Evolutionary conservation across 805 yeast genomes (phyloP).

Genomic region (Candida adriatica): DNA sequence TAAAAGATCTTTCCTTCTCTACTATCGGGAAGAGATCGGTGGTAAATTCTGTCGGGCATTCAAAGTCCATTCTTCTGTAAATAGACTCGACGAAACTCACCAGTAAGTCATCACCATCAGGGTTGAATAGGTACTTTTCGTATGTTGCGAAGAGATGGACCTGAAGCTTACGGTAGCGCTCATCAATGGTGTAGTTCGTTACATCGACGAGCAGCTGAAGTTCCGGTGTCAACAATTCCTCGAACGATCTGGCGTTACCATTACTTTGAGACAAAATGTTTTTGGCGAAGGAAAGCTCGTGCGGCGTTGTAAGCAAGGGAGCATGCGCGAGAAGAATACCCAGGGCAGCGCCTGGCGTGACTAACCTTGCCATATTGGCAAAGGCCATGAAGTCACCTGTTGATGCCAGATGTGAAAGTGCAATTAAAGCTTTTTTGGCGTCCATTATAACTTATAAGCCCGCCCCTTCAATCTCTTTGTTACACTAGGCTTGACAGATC

Average conservation of each 20-base stretch:
- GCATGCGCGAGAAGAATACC: constrained; percentile 8
- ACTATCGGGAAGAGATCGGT: constrained; percentile 19
- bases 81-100: constrained; percentile 10
- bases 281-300: constrained; percentile 5
- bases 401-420: constrained; percentile 5
- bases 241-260: neutral
- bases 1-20: constrained; percentile 2
- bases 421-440: constrained; percentile 2
- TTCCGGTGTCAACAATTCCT: constrained; percentile 1
- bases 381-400: constrained; percentile 1
- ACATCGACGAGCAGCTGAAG: constrained; percentile 6
- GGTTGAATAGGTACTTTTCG: constrained; percentile 2
- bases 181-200: constrained; percentile 2
- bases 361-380: constrained; percentile 1
- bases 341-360: constrained; percentile 1
- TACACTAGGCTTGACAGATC: too few species aligned
- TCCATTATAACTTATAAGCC: too few species aligned
- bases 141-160: constrained; percentile 1
- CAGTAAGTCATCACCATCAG: neutral
- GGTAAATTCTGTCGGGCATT: constrained; percentile 7
- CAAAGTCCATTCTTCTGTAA: constrained; percentile 3
- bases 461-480: too few species aligned
- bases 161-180: constrained; percentile 2
- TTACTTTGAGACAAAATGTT: neutral
- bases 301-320: constrained; percentile 7